These are phyloP conservation scores for Rehmannia glutinosa DNA, from an alignment of 257 asterid genomes.

Conservation along the genomic window DNA sequence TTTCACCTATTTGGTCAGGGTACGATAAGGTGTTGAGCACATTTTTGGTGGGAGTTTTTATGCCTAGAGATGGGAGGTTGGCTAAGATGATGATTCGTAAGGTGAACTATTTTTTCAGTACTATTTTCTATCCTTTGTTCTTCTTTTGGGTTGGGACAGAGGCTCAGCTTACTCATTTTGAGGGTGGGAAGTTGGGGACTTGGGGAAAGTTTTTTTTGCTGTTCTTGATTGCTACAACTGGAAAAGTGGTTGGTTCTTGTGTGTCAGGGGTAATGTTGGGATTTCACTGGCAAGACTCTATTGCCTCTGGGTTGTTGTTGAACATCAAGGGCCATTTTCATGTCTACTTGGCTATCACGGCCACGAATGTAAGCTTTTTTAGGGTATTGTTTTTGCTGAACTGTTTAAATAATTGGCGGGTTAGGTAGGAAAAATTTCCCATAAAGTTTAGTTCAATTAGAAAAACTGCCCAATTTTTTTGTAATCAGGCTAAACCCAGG, in stretches of 20 bases:
- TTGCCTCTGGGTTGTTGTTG: constrained; percentile 74
- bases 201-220: constrained; percentile 44
- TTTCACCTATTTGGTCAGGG: constrained; percentile 40
- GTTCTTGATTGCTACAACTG: constrained; percentile 42
- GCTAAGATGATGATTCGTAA: constrained; percentile 70
- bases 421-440: no score
- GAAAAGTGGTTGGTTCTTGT: constrained; percentile 66
- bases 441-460: no score
- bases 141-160: constrained; percentile 84
- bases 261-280: constrained; percentile 72
- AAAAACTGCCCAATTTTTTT: no score
- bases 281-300: constrained; percentile 83
- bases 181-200: constrained; percentile 26
- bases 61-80: constrained; percentile 93
- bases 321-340: constrained; percentile 90
- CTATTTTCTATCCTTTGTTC: constrained; percentile 71
- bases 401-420: no score
- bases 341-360: constrained; percentile 66
- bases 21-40: constrained; percentile 70
- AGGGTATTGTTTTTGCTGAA: no score
- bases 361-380: constrained; percentile 56
- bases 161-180: constrained; percentile 39
- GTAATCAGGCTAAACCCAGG: no score
- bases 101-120: constrained; percentile 61
- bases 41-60: constrained; percentile 70